Evolutionary conservation across 2,329 filamentous ascomycete species (phyloP).

Genomic region (Acephala macrosclerotiorum): DNA sequence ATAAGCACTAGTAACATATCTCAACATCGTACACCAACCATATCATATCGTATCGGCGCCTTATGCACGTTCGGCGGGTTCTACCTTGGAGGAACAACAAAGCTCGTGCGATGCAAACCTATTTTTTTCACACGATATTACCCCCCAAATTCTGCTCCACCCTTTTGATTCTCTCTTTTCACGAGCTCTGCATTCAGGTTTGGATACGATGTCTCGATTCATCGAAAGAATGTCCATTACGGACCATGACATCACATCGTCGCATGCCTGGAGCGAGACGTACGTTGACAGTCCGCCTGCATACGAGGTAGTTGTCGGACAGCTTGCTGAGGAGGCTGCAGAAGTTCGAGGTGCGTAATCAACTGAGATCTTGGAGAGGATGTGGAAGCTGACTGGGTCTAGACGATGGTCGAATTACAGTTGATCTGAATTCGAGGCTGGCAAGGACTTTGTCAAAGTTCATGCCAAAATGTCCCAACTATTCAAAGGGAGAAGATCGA

Average conservation of each 20-base stretch:
- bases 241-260: neutral
- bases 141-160: neutral
- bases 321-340: neutral
- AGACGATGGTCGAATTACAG: conserved; percentile 63
- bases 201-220: neutral
- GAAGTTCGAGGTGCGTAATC: neutral
- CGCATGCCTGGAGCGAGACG: neutral
- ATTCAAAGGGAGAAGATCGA: conserved; percentile 6
- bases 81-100: neutral
- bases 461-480: conserved; percentile 10
- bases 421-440: conserved; percentile 57
- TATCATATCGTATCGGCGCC: neutral
- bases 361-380: neutral
- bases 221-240: neutral
- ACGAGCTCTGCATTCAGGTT: neutral
- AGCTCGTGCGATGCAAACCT: neutral
- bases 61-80: conserved; percentile 1
- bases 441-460: conserved; percentile 22
- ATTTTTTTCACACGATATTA: neutral
- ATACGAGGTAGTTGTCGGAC: conserved; percentile 2
- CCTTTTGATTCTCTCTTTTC: neutral
- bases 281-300: neutral
- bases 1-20: neutral
- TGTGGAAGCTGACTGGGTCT: neutral
- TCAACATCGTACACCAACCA: neutral